A percentile compares a stretch with the other conserved stretches of the same genome.
Conservation (phyloP, 2,329 filamentous ascomycete species). For the Colletotrichum filicis region DNA sequence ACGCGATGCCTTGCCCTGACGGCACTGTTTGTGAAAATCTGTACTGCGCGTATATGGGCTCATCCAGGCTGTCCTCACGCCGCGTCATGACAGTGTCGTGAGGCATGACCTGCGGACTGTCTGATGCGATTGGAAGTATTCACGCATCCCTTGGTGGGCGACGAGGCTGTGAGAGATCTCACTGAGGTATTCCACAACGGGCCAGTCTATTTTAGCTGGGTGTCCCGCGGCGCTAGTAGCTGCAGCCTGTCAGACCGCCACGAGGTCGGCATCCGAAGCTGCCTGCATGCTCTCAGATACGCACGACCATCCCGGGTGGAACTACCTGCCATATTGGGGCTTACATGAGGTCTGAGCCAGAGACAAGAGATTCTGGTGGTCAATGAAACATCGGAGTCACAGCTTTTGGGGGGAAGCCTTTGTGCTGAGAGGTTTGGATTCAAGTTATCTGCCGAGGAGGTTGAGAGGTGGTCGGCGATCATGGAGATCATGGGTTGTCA, state of each 20-base stretch:
- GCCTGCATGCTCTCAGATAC: background rate
- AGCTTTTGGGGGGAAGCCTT: no score
- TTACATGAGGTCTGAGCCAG: background rate
- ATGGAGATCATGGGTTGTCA: no score
- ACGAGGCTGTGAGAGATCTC: background rate
- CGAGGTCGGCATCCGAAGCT: background rate
- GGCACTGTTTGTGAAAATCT: slow-evolving; percentile 22
- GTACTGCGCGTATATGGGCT: slow-evolving; percentile 19
- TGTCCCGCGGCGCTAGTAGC: background rate
- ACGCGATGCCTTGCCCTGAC: slow-evolving; percentile 2
- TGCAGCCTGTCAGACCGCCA: background rate
- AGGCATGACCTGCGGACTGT: background rate
- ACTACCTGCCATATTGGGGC: no score
- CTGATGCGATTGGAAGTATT: background rate
- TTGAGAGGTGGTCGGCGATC: no score
- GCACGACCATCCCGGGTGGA: background rate
- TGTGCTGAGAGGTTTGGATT: no score
- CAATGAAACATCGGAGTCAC: no score
- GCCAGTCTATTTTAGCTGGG: background rate
- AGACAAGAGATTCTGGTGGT: no score
- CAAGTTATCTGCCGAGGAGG: no score
- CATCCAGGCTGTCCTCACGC: background rate
- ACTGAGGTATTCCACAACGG: background rate
- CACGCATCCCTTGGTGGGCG: background rate
- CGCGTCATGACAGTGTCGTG: background rate